A percentile compares a stretch with the other conserved stretches of the same genome.
Evolutionary conservation across 139 green algal genomes (phyloP).

Genomic region (Nannochloris sp.): DNA sequence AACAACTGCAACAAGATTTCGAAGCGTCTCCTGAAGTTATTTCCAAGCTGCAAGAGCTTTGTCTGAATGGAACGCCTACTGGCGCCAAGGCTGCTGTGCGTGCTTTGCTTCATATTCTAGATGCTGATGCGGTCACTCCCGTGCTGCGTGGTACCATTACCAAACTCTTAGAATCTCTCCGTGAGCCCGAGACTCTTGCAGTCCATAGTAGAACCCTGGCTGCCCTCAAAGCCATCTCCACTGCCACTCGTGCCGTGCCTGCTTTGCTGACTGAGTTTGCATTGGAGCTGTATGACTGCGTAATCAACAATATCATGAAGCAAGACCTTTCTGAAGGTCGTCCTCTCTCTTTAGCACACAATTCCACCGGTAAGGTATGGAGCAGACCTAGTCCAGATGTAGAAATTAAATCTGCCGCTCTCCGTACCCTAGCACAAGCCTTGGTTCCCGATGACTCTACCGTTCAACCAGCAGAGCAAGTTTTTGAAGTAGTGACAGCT

Average conservation of each 20-base stretch:
- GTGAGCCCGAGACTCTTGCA: not conserved
- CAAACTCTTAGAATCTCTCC: constrained; percentile 23
- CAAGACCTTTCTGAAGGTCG: constrained; percentile 3
- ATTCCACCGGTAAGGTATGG: not conserved
- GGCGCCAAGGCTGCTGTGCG: constrained; percentile 21
- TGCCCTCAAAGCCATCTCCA: constrained; percentile 33
- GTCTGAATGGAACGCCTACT: not conserved
- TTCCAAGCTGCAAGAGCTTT: constrained; percentile 8
- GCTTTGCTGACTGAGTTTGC: constrained; percentile 27
- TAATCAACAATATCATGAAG: constrained; percentile 16
- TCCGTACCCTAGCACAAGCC: constrained; percentile 39
- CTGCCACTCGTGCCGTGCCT: constrained; percentile 24
- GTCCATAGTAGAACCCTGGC: constrained; percentile 5
- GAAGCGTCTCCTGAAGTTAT: not conserved
- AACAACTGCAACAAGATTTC: not conserved
- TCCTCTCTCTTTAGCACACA: not conserved
- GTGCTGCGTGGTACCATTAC: constrained; percentile 22
- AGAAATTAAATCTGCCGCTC: constrained; percentile 34
- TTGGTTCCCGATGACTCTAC: constrained; percentile 20
- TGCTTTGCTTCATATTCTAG: constrained; percentile 22
- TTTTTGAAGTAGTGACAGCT: constrained; percentile 7
- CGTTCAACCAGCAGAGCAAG: not conserved
- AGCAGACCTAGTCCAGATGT: constrained; percentile 16
- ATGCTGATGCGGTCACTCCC: not conserved
- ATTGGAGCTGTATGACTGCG: constrained; percentile 18